These are phyloP conservation scores for Phytopythium chamaehyphon DNA, from an alignment of 352 stramenopile genomes.

Conservation along the genomic window DNA sequence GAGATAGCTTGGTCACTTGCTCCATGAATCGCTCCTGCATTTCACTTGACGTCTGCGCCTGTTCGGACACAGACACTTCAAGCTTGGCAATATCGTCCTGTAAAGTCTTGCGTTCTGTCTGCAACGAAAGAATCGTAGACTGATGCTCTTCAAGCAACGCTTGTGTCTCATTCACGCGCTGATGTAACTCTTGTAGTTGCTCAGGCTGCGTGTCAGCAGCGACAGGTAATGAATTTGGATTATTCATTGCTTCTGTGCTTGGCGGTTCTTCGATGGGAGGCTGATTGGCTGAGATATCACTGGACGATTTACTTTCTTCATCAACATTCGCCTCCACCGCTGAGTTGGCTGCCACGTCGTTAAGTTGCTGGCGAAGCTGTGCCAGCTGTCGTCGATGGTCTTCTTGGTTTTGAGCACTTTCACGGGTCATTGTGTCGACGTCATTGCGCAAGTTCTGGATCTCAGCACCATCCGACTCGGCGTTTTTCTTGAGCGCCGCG, in stretches of 20 bases:
- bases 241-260: constrained; percentile 12
- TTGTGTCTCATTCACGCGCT: constrained; percentile 10
- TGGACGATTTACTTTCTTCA: not conserved
- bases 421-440: constrained; percentile 14
- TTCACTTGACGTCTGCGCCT: not conserved
- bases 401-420: constrained; percentile 19
- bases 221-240: not conserved
- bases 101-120: constrained; percentile 8
- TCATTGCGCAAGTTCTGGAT: constrained; percentile 22
- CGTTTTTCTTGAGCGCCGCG: constrained; percentile 25
- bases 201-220: not conserved
- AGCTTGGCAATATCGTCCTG: constrained; percentile 9
- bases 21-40: constrained; percentile 1
- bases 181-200: constrained; percentile 4
- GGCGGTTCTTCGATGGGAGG: constrained; percentile 5
- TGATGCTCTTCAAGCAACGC: constrained; percentile 9
- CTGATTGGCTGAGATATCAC: constrained; percentile 6
- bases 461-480: constrained; percentile 22
- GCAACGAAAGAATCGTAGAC: constrained; percentile 10
- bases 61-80: not conserved
- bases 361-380: constrained; percentile 11
- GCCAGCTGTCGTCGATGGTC: constrained; percentile 24
- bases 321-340: constrained; percentile 1
- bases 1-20: not conserved
- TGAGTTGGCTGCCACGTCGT: constrained; percentile 12